Evolutionary conservation across 2,329 filamentous ascomycete genomes (phyloP).

Genomic region (Penicillium sclerotiorum): DNA sequence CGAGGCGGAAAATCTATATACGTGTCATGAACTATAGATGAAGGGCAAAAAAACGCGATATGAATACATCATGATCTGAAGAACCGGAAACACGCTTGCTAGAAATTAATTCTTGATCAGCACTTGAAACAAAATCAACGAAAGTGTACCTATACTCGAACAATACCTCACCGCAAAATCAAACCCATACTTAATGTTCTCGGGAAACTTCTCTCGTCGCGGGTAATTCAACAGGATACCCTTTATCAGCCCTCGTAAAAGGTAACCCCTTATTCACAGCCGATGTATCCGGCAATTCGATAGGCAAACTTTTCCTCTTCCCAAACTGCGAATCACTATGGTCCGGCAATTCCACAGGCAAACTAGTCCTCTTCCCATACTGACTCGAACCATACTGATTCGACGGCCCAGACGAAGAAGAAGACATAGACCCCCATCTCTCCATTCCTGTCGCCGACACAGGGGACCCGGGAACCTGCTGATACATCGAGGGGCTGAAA

Average conservation of each 20-base stretch:
- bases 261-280: neutral
- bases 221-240: conserved; percentile 9
- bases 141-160: too few species aligned
- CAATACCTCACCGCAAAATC: too few species aligned
- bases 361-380: neutral
- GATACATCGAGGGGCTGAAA: neutral
- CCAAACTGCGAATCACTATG: too few species aligned
- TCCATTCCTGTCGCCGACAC: conserved; percentile 2
- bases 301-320: conserved; percentile 1
- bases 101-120: neutral
- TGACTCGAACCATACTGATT: neutral
- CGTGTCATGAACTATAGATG: conserved; percentile 27
- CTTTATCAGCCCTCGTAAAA: neutral
- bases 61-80: too few species aligned
- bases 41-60: neutral
- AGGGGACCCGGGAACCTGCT: conserved; percentile 1
- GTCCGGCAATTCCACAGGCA: conserved; percentile 19
- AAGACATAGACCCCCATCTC: conserved; percentile 4
- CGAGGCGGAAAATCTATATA: conserved; percentile 37
- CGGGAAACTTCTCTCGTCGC: neutral
- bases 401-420: neutral
- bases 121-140: too few species aligned
- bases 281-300: conserved; percentile 20
- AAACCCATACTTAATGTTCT: too few species aligned
- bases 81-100: neutral